Base-by-base conservation (phyloP, 148 eudicot species). In the Arbutus unedo region DNA sequence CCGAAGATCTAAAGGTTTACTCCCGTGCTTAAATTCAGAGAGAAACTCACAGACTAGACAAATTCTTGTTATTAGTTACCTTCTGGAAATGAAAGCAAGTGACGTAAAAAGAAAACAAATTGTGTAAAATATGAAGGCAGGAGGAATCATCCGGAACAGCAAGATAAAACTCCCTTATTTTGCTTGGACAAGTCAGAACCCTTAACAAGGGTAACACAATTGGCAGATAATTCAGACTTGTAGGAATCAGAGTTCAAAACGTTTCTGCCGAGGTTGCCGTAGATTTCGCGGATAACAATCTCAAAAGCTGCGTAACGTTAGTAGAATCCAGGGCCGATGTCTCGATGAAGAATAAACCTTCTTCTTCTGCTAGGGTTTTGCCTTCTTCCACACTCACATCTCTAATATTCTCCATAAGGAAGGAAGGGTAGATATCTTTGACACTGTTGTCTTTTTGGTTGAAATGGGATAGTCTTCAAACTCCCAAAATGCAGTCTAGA, bases 331-430 rank as follows among this genome's bases (percentile, higher is more conserved):
- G 84, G 54, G 98, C 98, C 8, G 98, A 94, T 43, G 98, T 94
- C 82, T 94, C 98, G 74, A 94, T 94, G 91, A 94, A 94, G 87
- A 94, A 94, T 38, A 94, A 84, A 31, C 91, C 93, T 88, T 92
- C 94, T 59, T 86, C 91, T 81, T 90, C 93, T 14, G 98, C 98
- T 5, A 94, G 88, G 56, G 79, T 85, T 76, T 89, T 92, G 38
- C 93, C 98, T 71, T 91, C 93, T 4, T 92, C 98, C 8, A 83
- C 67, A n/a, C 87, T 91, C 54, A 93, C 91, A 13, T 88, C 90
- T 70, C 97, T 89, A 41, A 92, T 91, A 77, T 90, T 84, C 64
- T 92, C 95, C 76, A 93, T 81, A 79, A n/a, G n/a, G n/a, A n/a
- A n/a, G n/a, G n/a, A n/a, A n/a, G n/a, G n/a, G n/a, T n/a, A n/a